Percentiles rank a stretch among this genome's conserved stretches.
Evolutionary conservation across 768 basidiomycete genomes (phyloP).

Genomic region (Gymnopilus dilepis): DNA sequence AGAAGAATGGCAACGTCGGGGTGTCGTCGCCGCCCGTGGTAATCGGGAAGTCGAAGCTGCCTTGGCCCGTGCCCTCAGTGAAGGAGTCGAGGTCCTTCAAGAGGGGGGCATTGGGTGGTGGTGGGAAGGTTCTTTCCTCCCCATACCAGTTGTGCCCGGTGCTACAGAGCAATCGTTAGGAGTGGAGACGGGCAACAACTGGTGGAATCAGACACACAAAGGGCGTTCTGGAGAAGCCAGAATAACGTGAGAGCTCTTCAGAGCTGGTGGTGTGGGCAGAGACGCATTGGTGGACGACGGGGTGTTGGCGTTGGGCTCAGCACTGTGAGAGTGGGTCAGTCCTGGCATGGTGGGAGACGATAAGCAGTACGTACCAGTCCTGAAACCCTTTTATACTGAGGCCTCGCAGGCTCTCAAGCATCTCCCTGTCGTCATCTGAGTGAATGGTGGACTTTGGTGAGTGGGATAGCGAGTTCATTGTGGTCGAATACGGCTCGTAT

Average conservation of each 20-base stretch:
- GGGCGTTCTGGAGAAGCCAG: conserved; percentile 26
- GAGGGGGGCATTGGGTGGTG: conserved; percentile 49
- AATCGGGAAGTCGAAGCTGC: conserved; percentile 55
- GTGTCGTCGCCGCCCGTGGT: conserved; percentile 39
- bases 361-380: conserved; percentile 24
- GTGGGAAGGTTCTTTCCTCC: conserved; percentile 31
- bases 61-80: conserved; percentile 59
- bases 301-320: conserved; percentile 27
- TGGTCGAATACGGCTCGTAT: conserved; percentile 3
- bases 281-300: conserved; percentile 33
- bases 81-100: conserved; percentile 64
- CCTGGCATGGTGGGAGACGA: conserved; percentile 16
- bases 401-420: conserved; percentile 33
- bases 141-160: conserved; percentile 25
- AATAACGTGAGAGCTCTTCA: conserved; percentile 29
- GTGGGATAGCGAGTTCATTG: conserved; percentile 19
- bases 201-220: conserved; percentile 23
- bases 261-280: conserved; percentile 32
- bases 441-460: conserved; percentile 22
- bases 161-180: conserved; percentile 21
- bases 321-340: conserved; percentile 21
- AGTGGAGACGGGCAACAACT: conserved; percentile 1
- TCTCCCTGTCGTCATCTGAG: conserved; percentile 25
- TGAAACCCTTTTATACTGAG: conserved; percentile 35
- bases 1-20: conserved; percentile 32